Conservation (phyloP, 1,284 basidiomycete species). For the Fomitiporia mediterranea region DNA sequence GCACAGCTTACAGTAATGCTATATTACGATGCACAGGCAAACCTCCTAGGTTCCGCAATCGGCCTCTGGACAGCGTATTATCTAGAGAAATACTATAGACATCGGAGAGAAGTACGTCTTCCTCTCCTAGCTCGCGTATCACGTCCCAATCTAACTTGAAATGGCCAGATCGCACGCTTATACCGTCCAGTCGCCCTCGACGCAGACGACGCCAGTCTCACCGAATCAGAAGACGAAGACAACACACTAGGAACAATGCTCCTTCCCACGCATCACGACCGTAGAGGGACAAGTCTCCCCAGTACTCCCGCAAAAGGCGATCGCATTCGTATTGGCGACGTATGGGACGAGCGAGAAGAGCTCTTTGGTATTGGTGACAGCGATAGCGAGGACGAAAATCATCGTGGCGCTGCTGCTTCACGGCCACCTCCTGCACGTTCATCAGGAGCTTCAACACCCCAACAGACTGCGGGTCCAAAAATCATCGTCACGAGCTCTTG, state of each 20-base stretch:
- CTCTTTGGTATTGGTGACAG: conserved; percentile 67
- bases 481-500: conserved; percentile 27
- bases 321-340: conserved; percentile 46
- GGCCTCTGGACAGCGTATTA: conserved; percentile 67
- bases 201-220: conserved; percentile 43
- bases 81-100: conserved; percentile 68
- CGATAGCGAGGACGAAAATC: conserved; percentile 42
- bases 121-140: neutral
- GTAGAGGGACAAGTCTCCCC: conserved; percentile 21
- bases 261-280: conserved; percentile 45
- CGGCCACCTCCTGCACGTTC: conserved; percentile 4
- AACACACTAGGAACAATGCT: conserved; percentile 46
- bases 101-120: conserved; percentile 59
- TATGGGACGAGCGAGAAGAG: conserved; percentile 78
- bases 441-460: conserved; percentile 23
- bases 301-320: conserved; percentile 20
- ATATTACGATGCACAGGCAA: conserved; percentile 58
- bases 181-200: conserved; percentile 58
- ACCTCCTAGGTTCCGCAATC: conserved; percentile 71
- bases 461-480: conserved; percentile 16
- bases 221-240: conserved; percentile 52
- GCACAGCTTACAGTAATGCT: neutral
- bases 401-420: neutral
- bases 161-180: conserved; percentile 59
- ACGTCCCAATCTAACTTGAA: conserved; percentile 1